Base-by-base conservation (phyloP, 345 rosid genomes). In the Lenwebbia sp. region DNA sequence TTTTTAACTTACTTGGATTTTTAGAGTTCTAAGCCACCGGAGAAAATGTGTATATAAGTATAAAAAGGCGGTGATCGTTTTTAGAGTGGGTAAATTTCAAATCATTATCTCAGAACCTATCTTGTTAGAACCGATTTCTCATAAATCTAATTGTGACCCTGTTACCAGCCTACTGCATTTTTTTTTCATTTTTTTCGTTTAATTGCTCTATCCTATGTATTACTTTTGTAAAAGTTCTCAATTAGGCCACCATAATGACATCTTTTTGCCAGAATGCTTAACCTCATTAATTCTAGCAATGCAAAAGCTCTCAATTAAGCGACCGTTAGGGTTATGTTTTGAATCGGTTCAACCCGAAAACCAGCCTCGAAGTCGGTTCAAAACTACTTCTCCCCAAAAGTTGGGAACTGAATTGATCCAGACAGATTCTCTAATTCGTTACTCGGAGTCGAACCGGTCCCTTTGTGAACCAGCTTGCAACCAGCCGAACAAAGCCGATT, bases 401-500 rank as follows among this genome's bases (percentile, higher is more conserved):
- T 19, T 70, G 0, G 2, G 78, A 70, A 70, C 6, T 8, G 25
- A 70, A 17, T 17, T 0, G 47, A 37, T 37, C 47, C 4, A 65
- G 0, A 40, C 2, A 7, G 13, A 25, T 70, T 9, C 25, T 70
- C 78, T 8, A 19, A 33, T 17, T 65, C 13, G 21, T 70, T 70
- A 19, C 25, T 37, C 7, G 7, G 25, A 37, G 40, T 19, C 7
- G 6, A 37, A 19, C 1, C 13, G 22, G 21, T 37, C 0, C 78
- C 6, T 5, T 23, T 70, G 47, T 70, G 2, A 33, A 70, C 0
- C 0, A 5, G 26, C 25, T 19, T 4, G 78, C 41, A 0, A 70
- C 78, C 47, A 37, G 47, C 47, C 2, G 22, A 52, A 52, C 17
- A 52, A 13, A 14, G 54, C 19, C 54, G 19, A 52, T 52, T 53